These are phyloP conservation scores for Fusarium sp. DNA, from an alignment of 2,329 filamentous ascomycete genomes.

Conservation along the genomic window DNA sequence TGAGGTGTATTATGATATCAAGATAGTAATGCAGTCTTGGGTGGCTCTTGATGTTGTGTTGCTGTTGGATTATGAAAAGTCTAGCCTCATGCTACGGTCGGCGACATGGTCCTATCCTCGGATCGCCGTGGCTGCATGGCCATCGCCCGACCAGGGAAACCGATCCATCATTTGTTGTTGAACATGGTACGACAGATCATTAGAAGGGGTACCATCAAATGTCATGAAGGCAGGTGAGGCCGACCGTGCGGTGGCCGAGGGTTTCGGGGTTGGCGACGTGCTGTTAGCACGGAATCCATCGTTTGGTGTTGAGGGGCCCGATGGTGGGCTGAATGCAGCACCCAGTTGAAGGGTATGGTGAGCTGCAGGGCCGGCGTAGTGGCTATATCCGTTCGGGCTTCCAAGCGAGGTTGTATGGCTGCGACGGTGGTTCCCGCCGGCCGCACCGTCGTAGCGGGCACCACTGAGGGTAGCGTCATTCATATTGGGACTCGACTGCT, in stretches of 20 bases:
- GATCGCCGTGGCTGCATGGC: conserved; percentile 64
- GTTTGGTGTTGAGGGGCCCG: conserved; percentile 41
- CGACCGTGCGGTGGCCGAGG: conserved; percentile 56
- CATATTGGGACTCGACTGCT: conserved; percentile 64
- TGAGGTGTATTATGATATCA: conserved; percentile 27
- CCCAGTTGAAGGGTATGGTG: conserved; percentile 57
- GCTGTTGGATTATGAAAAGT: conserved; percentile 21
- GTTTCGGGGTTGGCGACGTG: conserved; percentile 49
- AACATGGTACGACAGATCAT: conserved; percentile 55
- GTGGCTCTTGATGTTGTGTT: conserved; percentile 21
- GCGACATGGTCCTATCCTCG: conserved; percentile 51
- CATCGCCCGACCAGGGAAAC: conserved; percentile 62
- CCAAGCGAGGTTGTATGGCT: conserved; percentile 26
- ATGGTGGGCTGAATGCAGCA: conserved; percentile 34
- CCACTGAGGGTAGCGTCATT: conserved; percentile 61
- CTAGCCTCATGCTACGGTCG: conserved; percentile 31
- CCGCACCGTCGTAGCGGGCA: conserved; percentile 54
- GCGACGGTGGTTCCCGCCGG: conserved; percentile 20
- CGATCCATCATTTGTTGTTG: conserved; percentile 59
- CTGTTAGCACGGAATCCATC: conserved; percentile 47
- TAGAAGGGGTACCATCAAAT: conserved; percentile 61
- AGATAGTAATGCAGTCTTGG: conserved; percentile 32
- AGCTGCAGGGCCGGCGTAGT: conserved; percentile 55
- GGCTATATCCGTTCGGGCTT: conserved; percentile 27
- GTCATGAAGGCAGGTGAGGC: conserved; percentile 61